These are phyloP conservation scores for Capronia epimyces DNA, from an alignment of 2,329 filamentous ascomycete genomes.

Conservation along the genomic window DNA sequence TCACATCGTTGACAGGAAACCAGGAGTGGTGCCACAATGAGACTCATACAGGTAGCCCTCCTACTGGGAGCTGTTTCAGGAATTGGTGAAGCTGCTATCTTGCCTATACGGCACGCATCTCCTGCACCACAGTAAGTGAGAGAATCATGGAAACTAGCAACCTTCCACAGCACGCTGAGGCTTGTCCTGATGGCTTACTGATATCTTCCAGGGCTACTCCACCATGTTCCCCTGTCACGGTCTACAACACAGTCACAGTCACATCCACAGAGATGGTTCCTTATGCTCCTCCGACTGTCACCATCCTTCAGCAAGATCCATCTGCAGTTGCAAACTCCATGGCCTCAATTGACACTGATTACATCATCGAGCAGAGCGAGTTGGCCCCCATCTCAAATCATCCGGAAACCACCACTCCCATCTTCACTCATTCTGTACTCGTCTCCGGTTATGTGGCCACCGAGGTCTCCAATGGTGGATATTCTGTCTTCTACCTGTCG, in stretches of 20 bases:
- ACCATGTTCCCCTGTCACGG: constrained; percentile 18
- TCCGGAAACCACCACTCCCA: constrained; percentile 11
- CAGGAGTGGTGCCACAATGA: constrained; percentile 11
- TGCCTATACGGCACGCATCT: constrained; percentile 17
- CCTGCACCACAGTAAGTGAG: constrained; percentile 12
- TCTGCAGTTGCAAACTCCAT: constrained; percentile 16
- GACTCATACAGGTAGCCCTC: constrained; percentile 2
- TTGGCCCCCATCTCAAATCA: constrained; percentile 16
- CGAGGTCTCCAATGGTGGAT: constrained; percentile 19
- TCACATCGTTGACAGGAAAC: neutral
- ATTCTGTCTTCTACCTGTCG: constrained; percentile 21
- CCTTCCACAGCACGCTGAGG: neutral
- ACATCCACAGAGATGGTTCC: constrained; percentile 20
- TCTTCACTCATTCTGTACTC: constrained; percentile 19
- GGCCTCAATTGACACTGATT: constrained; percentile 20
- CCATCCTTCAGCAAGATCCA: constrained; percentile 25
- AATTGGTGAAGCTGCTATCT: constrained; percentile 12
- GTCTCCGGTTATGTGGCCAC: constrained; percentile 25
- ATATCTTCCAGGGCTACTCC: constrained; percentile 8
- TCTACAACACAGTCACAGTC: constrained; percentile 11
- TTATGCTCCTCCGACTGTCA: constrained; percentile 18
- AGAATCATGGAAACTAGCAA: neutral
- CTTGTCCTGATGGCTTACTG: neutral
- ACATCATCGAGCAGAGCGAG: constrained; percentile 19
- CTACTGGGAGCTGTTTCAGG: constrained; percentile 12